Evolutionary conservation across 345 rosid genomes (phyloP).

Genomic region (Eucalyptus tenuipes): DNA sequence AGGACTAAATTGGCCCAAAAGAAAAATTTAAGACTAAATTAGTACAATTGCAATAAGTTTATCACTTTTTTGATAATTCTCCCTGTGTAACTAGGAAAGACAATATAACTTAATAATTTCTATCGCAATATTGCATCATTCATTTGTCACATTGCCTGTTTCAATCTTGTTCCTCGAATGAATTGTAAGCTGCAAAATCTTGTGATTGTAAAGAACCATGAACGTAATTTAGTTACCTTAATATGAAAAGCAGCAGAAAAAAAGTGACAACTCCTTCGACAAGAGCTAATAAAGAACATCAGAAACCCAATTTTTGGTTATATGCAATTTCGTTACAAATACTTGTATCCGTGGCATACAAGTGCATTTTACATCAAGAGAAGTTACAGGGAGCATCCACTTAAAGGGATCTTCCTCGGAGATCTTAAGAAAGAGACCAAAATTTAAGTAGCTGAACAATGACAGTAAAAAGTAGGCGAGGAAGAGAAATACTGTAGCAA

Average conservation of each 20-base stretch:
- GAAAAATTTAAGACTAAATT: accelerated
- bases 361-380: background rate
- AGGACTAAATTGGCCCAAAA: too few relatives aligned
- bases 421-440: background rate
- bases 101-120: background rate
- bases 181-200: background rate
- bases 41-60: accelerated
- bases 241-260: background rate
- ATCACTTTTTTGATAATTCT: too few relatives aligned
- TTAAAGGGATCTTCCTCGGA: background rate
- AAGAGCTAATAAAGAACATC: background rate
- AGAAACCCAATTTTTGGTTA: background rate
- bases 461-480: background rate
- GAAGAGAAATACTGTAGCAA: background rate
- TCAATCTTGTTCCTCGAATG: background rate
- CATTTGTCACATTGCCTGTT: background rate
- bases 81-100: background rate
- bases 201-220: background rate
- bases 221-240: background rate
- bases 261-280: background rate
- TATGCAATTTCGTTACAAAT: background rate
- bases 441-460: background rate
- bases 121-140: background rate
- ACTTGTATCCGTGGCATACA: background rate
- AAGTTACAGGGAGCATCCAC: background rate